Evolutionary conservation across 2,329 filamentous ascomycete species (phyloP).

Genomic region (Pseudopithomyces chartarum): DNA sequence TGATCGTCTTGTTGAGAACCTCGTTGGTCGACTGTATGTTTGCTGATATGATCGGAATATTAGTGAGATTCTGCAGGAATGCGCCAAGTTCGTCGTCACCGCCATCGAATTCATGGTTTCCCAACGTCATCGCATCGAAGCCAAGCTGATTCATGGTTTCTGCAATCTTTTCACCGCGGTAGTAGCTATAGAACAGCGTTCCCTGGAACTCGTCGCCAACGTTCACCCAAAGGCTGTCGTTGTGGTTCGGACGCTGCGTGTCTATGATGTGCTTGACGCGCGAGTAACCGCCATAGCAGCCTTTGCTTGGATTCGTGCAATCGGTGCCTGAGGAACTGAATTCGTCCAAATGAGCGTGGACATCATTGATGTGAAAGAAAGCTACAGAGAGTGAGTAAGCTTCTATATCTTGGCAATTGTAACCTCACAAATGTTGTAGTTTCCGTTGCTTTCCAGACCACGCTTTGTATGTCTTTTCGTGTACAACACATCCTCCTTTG

Average conservation of each 20-base stretch:
- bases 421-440: constrained; percentile 42
- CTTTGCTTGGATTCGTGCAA: constrained; percentile 60
- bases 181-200: constrained; percentile 70
- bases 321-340: constrained; percentile 66
- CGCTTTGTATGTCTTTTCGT: constrained; percentile 37
- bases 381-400: constrained; percentile 32
- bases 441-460: constrained; percentile 36
- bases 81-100: constrained; percentile 66
- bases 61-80: constrained; percentile 65
- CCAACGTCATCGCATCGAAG: constrained; percentile 71
- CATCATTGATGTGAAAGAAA: constrained; percentile 73
- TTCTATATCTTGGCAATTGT: too few species aligned
- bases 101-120: constrained; percentile 70
- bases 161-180: constrained; percentile 70
- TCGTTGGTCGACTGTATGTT: constrained; percentile 67
- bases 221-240: constrained; percentile 68
- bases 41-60: constrained; percentile 66
- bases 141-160: constrained; percentile 67
- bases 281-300: constrained; percentile 69
- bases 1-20: constrained; percentile 65
- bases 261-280: constrained; percentile 67
- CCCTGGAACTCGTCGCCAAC: constrained; percentile 73
- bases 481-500: constrained; percentile 36
- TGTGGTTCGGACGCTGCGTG: constrained; percentile 60
- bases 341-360: constrained; percentile 69